Conservation (phyloP, 2,329 filamentous ascomycete genomes). For the Penicillium sp. region DNA sequence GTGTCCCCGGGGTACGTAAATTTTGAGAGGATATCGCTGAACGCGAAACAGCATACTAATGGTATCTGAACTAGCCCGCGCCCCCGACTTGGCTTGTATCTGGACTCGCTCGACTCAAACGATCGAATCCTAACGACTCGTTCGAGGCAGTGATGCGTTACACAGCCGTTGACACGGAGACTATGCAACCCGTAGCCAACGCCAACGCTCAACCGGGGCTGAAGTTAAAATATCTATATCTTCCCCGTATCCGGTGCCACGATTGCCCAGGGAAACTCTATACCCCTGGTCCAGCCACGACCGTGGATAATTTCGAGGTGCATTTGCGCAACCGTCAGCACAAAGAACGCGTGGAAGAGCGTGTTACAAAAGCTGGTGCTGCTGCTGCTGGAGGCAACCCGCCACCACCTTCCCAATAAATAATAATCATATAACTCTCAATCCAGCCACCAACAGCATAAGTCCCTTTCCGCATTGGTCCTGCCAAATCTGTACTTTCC, state of each 20-base stretch:
- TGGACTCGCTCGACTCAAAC: constrained; percentile 73
- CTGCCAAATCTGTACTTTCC: not conserved
- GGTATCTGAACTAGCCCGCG: constrained; percentile 64
- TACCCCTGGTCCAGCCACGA: constrained; percentile 82
- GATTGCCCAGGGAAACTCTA: constrained; percentile 96
- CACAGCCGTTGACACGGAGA: constrained; percentile 75
- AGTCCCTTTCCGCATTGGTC: not conserved
- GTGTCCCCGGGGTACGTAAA: constrained; percentile 26
- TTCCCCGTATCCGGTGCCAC: constrained; percentile 86
- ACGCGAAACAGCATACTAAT: constrained; percentile 16
- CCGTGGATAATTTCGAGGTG: constrained; percentile 88
- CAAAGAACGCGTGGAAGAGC: constrained; percentile 69
- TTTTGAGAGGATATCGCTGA: constrained; percentile 5
- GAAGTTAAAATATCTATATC: constrained; percentile 76
- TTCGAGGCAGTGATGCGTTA: constrained; percentile 95
- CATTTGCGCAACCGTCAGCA: constrained; percentile 87
- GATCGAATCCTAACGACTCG: constrained; percentile 74
- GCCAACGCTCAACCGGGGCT: constrained; percentile 59
- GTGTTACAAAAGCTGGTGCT: constrained; percentile 40
- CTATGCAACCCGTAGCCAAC: constrained; percentile 66
- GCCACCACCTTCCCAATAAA: constrained; percentile 1
- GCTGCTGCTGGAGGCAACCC: constrained; percentile 17
- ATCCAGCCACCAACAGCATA: not conserved
- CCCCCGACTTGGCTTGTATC: constrained; percentile 83
- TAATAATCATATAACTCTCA: not conserved